Evolutionary conservation across 2,329 filamentous ascomycete genomes (phyloP).

Genomic region (Cryoendolithus antarcticus): DNA sequence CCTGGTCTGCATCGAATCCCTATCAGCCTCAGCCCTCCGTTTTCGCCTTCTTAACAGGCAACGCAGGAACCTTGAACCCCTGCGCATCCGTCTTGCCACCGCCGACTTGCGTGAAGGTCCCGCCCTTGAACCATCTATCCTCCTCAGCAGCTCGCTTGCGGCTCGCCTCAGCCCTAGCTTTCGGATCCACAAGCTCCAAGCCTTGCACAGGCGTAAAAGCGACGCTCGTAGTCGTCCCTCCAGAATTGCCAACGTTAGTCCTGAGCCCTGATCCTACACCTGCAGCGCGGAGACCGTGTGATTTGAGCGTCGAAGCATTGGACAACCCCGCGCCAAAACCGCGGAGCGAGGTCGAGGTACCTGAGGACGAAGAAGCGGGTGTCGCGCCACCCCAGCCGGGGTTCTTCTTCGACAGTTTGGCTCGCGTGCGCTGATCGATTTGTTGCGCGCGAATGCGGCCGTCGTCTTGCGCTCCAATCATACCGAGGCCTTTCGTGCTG

Average conservation of each 20-base stretch:
- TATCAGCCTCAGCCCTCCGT: constrained; percentile 2
- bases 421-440: constrained; percentile 84
- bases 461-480: constrained; percentile 82
- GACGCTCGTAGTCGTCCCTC: constrained; percentile 57
- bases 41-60: constrained; percentile 55
- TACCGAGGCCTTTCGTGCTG: constrained; percentile 75
- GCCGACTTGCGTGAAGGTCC: constrained; percentile 86
- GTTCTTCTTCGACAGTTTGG: constrained; percentile 88
- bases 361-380: constrained; percentile 45
- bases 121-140: constrained; percentile 92
- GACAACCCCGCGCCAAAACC: constrained; percentile 57
- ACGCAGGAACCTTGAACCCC: constrained; percentile 70
- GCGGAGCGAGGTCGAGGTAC: constrained; percentile 69
- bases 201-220: constrained; percentile 96
- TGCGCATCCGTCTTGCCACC: constrained; percentile 43
- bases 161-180: constrained; percentile 73
- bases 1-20: too few relatives aligned
- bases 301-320: constrained; percentile 57
- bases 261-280: constrained; percentile 51
- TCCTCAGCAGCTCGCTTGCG: constrained; percentile 89
- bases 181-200: constrained; percentile 88
- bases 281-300: constrained; percentile 65
- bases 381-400: constrained; percentile 73
- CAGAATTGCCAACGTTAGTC: constrained; percentile 40
- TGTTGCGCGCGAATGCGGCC: constrained; percentile 81